Evolutionary conservation across 2,329 filamentous ascomycete genomes (phyloP).

Genomic region (Alternaria triticina): DNA sequence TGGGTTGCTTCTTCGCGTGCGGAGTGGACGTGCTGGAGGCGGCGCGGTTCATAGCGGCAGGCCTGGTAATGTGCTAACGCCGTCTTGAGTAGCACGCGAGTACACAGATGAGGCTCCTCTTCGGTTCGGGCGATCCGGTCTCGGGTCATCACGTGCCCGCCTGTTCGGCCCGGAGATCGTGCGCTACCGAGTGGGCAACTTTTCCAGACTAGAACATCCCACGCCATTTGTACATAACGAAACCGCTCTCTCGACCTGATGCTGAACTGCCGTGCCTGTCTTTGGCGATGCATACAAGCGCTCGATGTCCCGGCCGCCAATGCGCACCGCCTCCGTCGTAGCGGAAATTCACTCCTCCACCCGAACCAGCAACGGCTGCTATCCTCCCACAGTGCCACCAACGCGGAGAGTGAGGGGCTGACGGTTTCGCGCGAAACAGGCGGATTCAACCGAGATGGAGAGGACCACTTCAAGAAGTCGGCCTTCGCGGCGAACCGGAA

Average conservation of each 20-base stretch:
- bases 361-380: conserved; percentile 27
- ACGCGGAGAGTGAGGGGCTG: conserved; percentile 7
- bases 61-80: conserved; percentile 3
- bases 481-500: conserved; percentile 31
- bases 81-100: conserved; percentile 7
- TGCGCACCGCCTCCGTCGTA: conserved; percentile 26
- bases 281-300: conserved; percentile 52
- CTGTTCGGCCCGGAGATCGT: conserved; percentile 14
- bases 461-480: conserved; percentile 38
- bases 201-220: conserved; percentile 20
- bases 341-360: conserved; percentile 23
- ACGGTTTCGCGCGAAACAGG: conserved; percentile 13
- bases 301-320: conserved; percentile 41
- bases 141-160: conserved; percentile 21
- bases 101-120: conserved; percentile 3
- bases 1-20: conserved; percentile 27
- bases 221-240: conserved; percentile 13
- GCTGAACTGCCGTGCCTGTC: conserved; percentile 55
- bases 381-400: conserved; percentile 15
- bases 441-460: conserved; percentile 8
- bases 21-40: background rate
- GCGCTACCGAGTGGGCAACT: conserved; percentile 16
- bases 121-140: background rate
- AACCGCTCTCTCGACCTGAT: conserved; percentile 37
- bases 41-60: conserved; percentile 21